A percentile compares a stretch with the other conserved stretches of the same genome.
These are phyloP conservation scores for Mycena vitilis DNA, from an alignment of 768 basidiomycete species.

Conservation along the genomic window DNA sequence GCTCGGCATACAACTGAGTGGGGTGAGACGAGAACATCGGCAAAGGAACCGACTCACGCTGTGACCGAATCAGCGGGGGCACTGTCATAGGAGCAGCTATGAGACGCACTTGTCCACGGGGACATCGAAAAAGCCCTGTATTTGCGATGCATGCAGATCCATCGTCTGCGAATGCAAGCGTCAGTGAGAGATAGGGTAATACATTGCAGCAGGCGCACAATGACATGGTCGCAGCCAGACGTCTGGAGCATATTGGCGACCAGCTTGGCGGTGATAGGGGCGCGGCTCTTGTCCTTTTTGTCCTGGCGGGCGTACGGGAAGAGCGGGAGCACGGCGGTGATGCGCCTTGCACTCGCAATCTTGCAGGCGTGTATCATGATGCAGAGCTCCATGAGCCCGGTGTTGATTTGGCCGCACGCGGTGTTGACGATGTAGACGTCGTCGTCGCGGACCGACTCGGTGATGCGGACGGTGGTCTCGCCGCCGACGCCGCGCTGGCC, in stretches of 20 bases:
- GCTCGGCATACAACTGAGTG: constrained; percentile 90
- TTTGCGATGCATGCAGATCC: constrained; percentile 98
- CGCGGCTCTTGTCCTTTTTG: constrained; percentile 99
- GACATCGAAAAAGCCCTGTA: constrained; percentile 99
- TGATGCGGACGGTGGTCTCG: constrained; percentile 90
- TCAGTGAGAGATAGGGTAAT: background rate
- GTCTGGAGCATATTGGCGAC: constrained; percentile 97
- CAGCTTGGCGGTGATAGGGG: constrained; percentile 97
- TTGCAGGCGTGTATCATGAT: constrained; percentile 99
- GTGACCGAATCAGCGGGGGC: constrained; percentile 7
- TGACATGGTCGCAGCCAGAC: constrained; percentile 95
- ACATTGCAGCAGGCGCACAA: constrained; percentile 63
- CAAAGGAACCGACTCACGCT: constrained; percentile 18
- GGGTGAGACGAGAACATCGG: constrained; percentile 39
- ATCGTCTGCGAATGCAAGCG: constrained; percentile 73
- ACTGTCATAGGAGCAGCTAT: background rate
- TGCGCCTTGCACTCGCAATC: constrained; percentile 95
- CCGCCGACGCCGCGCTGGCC: constrained; percentile 85
- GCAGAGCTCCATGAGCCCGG: constrained; percentile 95
- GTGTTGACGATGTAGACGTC: constrained; percentile 99
- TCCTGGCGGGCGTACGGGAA: constrained; percentile 98
- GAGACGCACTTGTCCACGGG: constrained; percentile 96
- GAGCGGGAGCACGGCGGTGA: constrained; percentile 95
- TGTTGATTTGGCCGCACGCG: constrained; percentile 86
- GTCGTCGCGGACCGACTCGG: constrained; percentile 79